Evolutionary conservation across 768 basidiomycete species (phyloP), one percentile per base, ranked within the genome.

Genomic region (Gyrodon lividus): DNA sequence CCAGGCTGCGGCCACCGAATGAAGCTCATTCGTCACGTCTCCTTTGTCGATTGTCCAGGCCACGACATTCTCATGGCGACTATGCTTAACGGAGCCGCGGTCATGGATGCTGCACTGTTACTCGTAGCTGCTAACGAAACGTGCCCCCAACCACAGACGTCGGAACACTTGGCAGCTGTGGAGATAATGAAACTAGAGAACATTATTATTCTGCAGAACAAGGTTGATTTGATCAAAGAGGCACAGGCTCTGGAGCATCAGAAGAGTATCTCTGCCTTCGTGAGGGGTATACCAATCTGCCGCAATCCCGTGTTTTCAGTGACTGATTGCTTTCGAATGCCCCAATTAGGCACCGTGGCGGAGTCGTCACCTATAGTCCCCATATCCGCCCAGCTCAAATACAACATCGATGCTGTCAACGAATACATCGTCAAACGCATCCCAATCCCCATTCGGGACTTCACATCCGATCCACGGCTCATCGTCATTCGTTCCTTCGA

Each of bases 21-120:
- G 92, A 88, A 87, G 62, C 84, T 98, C 59, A 67, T 98, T 57
- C 87, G 95, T 59, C 97, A 99, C 64, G 95, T 98, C 64, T 98
- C 96, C 3, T 99, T 99, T 72, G 97, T 99, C 66, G 97, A 99
- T 71, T 93, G 89, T 61, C 92, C 91, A 1, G 92, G 95, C 55
- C 95, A 96, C 82, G 94, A 98, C 72, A 98, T 99, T 85, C 86
- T 99, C 71, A 99, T 99, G 97, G 97, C 97, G 45, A 99, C 96
- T 58, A 99, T 99, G 97, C 78, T 99, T 61, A 98, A 98, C 80
- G 97, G 96, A 71, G 97, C 97, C 37, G 97, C 97, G 9, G 96
- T 98, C 77, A 99, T 98, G 97, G 95, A 98, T 72, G 97, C 95
- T 48, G 97, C 97, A 5, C 76, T 98, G 0, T 80, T 99, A 1